Base-by-base conservation (phyloP, 2,329 filamentous ascomycete genomes). In the Cladosporium austrohemisphaericum region DNA sequence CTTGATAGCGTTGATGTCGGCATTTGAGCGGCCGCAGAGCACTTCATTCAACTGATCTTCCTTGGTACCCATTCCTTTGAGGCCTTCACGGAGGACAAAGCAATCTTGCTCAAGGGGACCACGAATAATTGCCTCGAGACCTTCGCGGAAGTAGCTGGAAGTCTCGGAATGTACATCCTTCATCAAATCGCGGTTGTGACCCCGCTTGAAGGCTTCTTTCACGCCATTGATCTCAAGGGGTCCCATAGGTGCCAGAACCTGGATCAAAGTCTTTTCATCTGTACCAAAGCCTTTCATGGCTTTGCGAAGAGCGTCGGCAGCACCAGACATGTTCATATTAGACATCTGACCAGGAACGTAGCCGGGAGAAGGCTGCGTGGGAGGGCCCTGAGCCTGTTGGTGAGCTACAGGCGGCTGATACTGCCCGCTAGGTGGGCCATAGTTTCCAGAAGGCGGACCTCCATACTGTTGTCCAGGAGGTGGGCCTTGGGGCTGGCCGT, bases 221-320 rank as follows among this genome's bases (percentile, higher is more conserved):
- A 94, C 75, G 7, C 80, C 74, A 40, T 84, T 79, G 54, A 93
- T 78, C 65, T 95, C 87, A 4, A 90, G 73, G 1, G 91, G 86
- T 55, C 94, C 88, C 55, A 90, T 84, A 57, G 76, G 79, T 2
- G 85, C 72, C 7, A 97, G 73, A 3, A 84, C 72, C 2, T 75
- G 72, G 55, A 95, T 91, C 13, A 97, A 72, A 0, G 78, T 68
- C 60, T 83, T 85, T 67, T 96, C 91, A 61, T 97, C 83, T 0
- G 91, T 96, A 26, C 91, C 92, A 54, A 95, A 88, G 0, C 90
- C 90, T 68, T 95, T 95, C 89, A 96, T 95, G 2, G 92, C 88
- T 58, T 79, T 79, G 46, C 88, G 81, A 18, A 95, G 73, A 3
- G 76, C 79, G 50, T 89, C 80, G 0, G 88, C 86, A 58, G 93